Base-by-base conservation (phyloP, 805 yeast genomes). In the Saturnispora mendoncae region DNA sequence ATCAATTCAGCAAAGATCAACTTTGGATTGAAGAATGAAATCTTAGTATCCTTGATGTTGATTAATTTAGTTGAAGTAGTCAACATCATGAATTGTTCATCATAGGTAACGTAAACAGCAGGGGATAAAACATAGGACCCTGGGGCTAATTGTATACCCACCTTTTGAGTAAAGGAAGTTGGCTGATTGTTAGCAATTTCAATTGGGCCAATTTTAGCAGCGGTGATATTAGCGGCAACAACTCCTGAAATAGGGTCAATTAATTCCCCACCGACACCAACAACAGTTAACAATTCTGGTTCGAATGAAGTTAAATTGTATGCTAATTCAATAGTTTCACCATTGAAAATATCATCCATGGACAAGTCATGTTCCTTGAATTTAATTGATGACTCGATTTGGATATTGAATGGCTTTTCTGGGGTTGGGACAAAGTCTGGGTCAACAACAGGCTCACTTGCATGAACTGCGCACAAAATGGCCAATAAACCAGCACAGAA, bases 1-100 rank as follows among this genome's bases (percentile, higher is more conserved):
- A 83, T 50, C 13, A 75, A 39, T 56, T 78, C 81, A 49, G 82
- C 71, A 27, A 82, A 58, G 44, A 85, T 55, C 54, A 86, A 72
- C 60, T 79, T 77, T 12, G 88, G 92, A 56, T 83, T 75, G 62
- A 80, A 78, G 41, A 79, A 48, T 0, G 94, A 80, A 51, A 87
- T 65, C 43, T 79, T 71, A 28, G 71, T 72, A 52, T 86, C 95
- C 9, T 60, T 60, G 43, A 87, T 72, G 18, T 66, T 58, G 34
- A 83, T 64, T 45, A 78, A 61, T 53, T 76, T 78, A 38, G 76
- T 72, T 53, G 72, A 67, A 21, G 81, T 70, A 39, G 76, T 76
- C 31, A 82, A 65, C 48, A 67, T 64, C 61, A 74, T 70, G 50
- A 78, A 56, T 38, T 71, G 60, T 7, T 72, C 71, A 26, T 72